Evolutionary conservation across 1,284 basidiomycete genomes (phyloP).

Genomic region (Ganoderma lingzhi): DNA sequence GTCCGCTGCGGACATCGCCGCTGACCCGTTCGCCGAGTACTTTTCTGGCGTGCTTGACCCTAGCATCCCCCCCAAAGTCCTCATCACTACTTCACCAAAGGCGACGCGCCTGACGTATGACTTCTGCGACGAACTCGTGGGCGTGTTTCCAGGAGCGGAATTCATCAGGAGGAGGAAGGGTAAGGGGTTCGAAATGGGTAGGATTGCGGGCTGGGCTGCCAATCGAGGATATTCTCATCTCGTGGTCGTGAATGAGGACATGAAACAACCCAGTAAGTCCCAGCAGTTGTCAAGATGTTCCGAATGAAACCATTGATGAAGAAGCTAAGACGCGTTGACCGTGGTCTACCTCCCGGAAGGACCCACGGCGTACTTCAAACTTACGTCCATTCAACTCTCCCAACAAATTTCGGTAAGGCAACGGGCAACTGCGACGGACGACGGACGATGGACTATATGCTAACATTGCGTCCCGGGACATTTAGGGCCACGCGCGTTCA

Average conservation of each 20-base stretch:
- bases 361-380: constrained; percentile 96
- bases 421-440: background rate
- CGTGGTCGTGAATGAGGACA: constrained; percentile 95
- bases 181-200: constrained; percentile 92
- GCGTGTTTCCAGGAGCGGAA: constrained; percentile 94
- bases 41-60: constrained; percentile 73
- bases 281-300: background rate
- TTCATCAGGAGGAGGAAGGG: constrained; percentile 92
- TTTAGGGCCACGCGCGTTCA: constrained; percentile 89
- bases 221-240: constrained; percentile 89
- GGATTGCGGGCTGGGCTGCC: constrained; percentile 94
- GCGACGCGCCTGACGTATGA: constrained; percentile 86
- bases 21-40: constrained; percentile 78
- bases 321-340: constrained; percentile 84
- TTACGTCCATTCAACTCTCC: constrained; percentile 89
- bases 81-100: constrained; percentile 92
- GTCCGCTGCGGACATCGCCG: constrained; percentile 69
- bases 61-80: constrained; percentile 79
- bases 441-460: background rate
- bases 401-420: constrained; percentile 80
- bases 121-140: constrained; percentile 92
- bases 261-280: constrained; percentile 87
- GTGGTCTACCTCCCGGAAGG: constrained; percentile 91
- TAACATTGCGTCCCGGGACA: constrained; percentile 1
- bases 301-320: constrained; percentile 6